Evolutionary conservation across 805 yeast species (phyloP).

Genomic region (Hanseniaspora nectarophila): DNA sequence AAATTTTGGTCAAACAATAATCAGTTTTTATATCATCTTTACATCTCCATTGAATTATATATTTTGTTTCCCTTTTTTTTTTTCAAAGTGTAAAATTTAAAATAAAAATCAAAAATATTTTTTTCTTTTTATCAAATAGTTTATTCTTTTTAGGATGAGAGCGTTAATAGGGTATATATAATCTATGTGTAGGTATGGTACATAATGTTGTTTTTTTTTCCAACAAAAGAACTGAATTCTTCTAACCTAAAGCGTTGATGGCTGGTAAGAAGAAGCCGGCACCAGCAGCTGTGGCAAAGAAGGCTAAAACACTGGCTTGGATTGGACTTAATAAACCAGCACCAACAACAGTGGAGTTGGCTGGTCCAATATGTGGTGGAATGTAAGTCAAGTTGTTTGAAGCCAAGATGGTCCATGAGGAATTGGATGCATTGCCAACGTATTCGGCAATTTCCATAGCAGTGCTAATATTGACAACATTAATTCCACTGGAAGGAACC

Average conservation of each 20-base stretch:
- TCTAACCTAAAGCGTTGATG: background rate
- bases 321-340: conserved; percentile 27
- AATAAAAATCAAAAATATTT: background rate
- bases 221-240: too few relatives aligned
- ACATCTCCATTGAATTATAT: background rate
- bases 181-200: background rate
- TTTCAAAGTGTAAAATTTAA: background rate
- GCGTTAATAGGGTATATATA: background rate
- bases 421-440: background rate
- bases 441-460: background rate
- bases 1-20: too few relatives aligned
- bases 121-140: background rate
- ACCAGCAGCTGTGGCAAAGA: conserved; percentile 24
- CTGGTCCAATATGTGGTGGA: conserved; percentile 16
- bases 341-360: conserved; percentile 21
- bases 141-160: conserved; percentile 1
- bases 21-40: too few relatives aligned
- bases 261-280: conserved; percentile 14
- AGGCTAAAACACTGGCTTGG: conserved; percentile 25
- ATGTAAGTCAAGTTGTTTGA: conserved; percentile 18
- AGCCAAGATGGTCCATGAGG: conserved; percentile 18
- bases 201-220: background rate
- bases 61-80: too few relatives aligned
- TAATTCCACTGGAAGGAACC: background rate
- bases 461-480: background rate